Evolutionary conservation across 306 rosid species (phyloP).

Genomic region (Mimosa pudica): DNA sequence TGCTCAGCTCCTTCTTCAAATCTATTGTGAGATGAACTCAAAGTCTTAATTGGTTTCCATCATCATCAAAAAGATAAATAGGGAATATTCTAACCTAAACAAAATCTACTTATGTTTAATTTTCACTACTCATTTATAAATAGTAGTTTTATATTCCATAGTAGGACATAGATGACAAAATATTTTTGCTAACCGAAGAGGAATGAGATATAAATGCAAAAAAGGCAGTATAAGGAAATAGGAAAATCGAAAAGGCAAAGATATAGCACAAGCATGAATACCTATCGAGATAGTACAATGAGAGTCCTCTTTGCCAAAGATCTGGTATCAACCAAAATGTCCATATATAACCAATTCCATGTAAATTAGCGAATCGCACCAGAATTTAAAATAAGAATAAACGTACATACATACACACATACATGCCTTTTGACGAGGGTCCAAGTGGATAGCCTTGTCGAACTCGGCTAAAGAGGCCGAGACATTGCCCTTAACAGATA

Average conservation of each 20-base stretch:
- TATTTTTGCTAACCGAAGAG: neutral
- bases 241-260: neutral
- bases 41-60: neutral
- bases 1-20: slow-evolving; percentile 93
- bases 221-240: neutral
- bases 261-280: neutral
- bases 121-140: neutral
- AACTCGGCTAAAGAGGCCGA: slow-evolving; percentile 79
- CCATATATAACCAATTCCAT: slow-evolving; percentile 31
- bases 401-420: slow-evolving; percentile 40
- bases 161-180: neutral
- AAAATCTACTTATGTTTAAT: no score
- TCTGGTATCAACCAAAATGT: slow-evolving; percentile 55
- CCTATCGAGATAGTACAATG: slow-evolving; percentile 63
- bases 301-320: slow-evolving; percentile 96
- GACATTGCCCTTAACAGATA: slow-evolving; percentile 64
- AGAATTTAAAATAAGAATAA: neutral
- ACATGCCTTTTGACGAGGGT: slow-evolving; percentile 96
- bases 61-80: no score
- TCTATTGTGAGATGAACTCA: slow-evolving; percentile 39
- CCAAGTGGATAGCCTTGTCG: slow-evolving; percentile 78
- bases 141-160: neutral
- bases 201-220: neutral
- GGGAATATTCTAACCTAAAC: no score
- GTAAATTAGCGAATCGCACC: slow-evolving; percentile 29